These are phyloP conservation scores for Talaromyces rugulosus DNA, from an alignment of 2,329 filamentous ascomycete genomes.

Conservation along the genomic window DNA sequence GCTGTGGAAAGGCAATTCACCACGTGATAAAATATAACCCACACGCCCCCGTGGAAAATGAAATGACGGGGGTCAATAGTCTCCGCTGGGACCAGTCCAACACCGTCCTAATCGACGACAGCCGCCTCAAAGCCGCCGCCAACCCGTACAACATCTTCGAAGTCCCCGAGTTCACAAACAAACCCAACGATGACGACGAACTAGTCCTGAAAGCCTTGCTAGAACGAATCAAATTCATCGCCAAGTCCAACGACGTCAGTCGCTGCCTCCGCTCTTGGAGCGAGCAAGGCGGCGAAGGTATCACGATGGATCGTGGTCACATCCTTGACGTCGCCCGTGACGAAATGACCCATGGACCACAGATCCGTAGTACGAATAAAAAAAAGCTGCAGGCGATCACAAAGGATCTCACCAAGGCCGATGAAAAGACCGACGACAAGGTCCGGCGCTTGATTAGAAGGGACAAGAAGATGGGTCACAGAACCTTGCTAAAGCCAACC, in stretches of 20 bases:
- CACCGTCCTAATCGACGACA: constrained; percentile 88
- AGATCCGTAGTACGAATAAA: background rate
- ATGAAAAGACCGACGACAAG: background rate
- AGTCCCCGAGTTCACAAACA: constrained; percentile 68
- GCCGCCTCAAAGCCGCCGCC: constrained; percentile 68
- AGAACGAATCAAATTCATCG: constrained; percentile 49
- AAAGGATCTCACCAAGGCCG: background rate
- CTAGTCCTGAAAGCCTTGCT: constrained; percentile 49
- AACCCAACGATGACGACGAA: constrained; percentile 35
- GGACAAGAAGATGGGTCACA: background rate
- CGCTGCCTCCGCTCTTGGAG: constrained; percentile 35
- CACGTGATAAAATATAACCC: background rate
- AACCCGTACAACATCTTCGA: constrained; percentile 81
- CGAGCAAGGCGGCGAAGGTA: constrained; percentile 12
- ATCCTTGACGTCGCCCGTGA: background rate
- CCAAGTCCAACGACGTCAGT: constrained; percentile 47
- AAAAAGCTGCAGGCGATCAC: background rate
- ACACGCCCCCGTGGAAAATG: background rate
- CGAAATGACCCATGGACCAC: background rate
- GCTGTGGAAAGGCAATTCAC: background rate
- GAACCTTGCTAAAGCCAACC: background rate
- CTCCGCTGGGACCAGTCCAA: constrained; percentile 72
- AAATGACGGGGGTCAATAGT: constrained; percentile 28
- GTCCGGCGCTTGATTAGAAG: background rate
- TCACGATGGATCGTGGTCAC: constrained; percentile 6